phyloP scores from a whole-genome alignment of 2,329 filamentous ascomycete genomes.

The Endocalyx cinctus region DNA sequence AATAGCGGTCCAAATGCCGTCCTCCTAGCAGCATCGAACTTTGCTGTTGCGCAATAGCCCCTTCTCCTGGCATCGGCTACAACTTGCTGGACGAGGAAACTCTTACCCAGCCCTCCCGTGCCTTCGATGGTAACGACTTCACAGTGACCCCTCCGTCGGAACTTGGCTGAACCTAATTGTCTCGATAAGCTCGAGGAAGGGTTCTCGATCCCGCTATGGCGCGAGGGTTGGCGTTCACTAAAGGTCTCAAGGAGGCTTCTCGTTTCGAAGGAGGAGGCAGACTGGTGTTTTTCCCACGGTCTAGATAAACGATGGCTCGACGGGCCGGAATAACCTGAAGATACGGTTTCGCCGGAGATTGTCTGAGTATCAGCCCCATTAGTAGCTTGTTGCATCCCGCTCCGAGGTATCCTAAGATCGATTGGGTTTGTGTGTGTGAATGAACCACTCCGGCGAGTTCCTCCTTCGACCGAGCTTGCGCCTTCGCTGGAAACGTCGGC shows the following conservation, averaged over 20 bases:
- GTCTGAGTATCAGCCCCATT: conserved; percentile 22
- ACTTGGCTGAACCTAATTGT: conserved; percentile 53
- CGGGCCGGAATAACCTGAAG: conserved; percentile 39
- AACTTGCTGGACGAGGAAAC: conserved; percentile 58
- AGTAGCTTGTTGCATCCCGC: conserved; percentile 36
- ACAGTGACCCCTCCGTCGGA: conserved; percentile 57
- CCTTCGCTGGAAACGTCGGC: conserved; percentile 57
- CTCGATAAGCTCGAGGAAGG: conserved; percentile 48
- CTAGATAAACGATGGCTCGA: conserved; percentile 33
- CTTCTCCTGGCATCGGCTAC: conserved; percentile 55
- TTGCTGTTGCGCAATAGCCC: conserved; percentile 62
- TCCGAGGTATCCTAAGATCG: conserved; percentile 36
- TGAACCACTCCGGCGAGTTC: conserved; percentile 44
- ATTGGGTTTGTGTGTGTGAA: conserved; percentile 41
- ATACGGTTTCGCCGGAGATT: conserved; percentile 38
- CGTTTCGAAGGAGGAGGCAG: conserved; percentile 45
- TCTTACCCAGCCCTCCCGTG: conserved; percentile 61
- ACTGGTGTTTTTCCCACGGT: conserved; percentile 49
- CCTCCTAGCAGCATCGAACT: conserved; percentile 59
- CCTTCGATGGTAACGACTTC: conserved; percentile 60
- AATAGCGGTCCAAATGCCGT: conserved; percentile 60
- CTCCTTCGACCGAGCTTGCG: conserved; percentile 52
- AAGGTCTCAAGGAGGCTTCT: conserved; percentile 42
- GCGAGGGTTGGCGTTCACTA: conserved; percentile 36
- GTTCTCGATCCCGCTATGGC: conserved; percentile 41